Evolutionary conservation across 2,329 filamentous ascomycete species (phyloP).

Genomic region (Mollisia scopiformis): DNA sequence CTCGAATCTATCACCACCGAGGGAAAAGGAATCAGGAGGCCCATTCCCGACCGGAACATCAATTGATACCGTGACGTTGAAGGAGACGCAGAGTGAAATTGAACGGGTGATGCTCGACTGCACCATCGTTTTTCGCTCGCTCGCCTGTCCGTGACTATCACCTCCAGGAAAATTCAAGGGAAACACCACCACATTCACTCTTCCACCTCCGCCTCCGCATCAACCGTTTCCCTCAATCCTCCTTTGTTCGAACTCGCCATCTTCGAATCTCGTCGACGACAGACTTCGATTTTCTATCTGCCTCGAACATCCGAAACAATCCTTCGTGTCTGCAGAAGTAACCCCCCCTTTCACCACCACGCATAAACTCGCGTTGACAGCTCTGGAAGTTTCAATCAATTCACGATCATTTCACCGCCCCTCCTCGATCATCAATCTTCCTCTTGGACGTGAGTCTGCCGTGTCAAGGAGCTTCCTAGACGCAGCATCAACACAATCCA

Average conservation of each 20-base stretch:
- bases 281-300: not conserved
- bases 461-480: conserved; percentile 16
- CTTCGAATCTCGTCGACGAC: not conserved
- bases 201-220: conserved; percentile 11
- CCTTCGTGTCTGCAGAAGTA: conserved; percentile 4
- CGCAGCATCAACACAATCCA: conserved; percentile 12
- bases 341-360: conserved; percentile 2
- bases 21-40: conserved; percentile 29
- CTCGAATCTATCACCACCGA: conserved; percentile 19
- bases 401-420: conserved; percentile 17
- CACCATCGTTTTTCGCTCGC: conserved; percentile 21
- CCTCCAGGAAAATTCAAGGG: conserved; percentile 4
- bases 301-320: not conserved
- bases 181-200: conserved; percentile 7
- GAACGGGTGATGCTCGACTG: conserved; percentile 22
- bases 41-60: conserved; percentile 12
- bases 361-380: conserved; percentile 10
- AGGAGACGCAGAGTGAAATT: conserved; percentile 19
- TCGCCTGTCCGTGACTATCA: conserved; percentile 34
- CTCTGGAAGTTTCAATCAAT: conserved; percentile 12
- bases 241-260: not conserved
- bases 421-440: conserved; percentile 5
- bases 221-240: conserved; percentile 8
- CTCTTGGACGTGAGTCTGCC: conserved; percentile 8
- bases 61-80: conserved; percentile 31